A percentile compares a stretch with the other conserved stretches of the same genome.
These are phyloP conservation scores for Nicotiana tomentosiformis DNA, from an alignment of 257 asterid species.

Conservation along the genomic window DNA sequence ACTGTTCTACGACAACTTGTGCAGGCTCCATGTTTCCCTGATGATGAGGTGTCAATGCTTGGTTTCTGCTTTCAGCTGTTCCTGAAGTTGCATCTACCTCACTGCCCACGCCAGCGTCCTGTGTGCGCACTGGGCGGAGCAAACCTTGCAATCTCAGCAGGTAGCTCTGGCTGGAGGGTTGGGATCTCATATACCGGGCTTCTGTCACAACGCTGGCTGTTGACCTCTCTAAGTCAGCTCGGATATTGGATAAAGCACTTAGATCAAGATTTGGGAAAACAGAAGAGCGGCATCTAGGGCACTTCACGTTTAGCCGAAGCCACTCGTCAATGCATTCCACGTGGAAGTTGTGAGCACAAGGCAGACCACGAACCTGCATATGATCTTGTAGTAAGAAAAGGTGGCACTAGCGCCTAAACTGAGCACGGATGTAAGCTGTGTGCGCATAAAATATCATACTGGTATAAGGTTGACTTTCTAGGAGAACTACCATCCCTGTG, in stretches of 20 bases:
- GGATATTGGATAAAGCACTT: slow-evolving; percentile 76
- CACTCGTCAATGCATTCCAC: slow-evolving; percentile 97
- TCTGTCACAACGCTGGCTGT: slow-evolving; percentile 46
- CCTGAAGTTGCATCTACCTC: slow-evolving; percentile 23
- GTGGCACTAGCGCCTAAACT: not conserved
- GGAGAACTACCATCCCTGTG: not conserved
- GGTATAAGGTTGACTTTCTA: not conserved
- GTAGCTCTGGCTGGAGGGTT: slow-evolving; percentile 76
- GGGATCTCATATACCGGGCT: slow-evolving; percentile 54
- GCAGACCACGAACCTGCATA: slow-evolving; percentile 89
- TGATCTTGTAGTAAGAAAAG: slow-evolving; percentile 4
- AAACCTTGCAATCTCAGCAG: slow-evolving; percentile 75
- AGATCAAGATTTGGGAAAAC: slow-evolving; percentile 93
- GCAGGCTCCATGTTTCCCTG: slow-evolving; percentile 25
- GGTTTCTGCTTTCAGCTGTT: slow-evolving; percentile 25
- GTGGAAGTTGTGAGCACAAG: slow-evolving; percentile 97
- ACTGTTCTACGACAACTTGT: slow-evolving; percentile 46
- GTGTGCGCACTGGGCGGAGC: slow-evolving; percentile 51
- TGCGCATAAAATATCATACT: not conserved
- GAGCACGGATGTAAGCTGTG: not conserved
- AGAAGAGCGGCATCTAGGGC: slow-evolving; percentile 96
- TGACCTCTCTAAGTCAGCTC: slow-evolving; percentile 51
- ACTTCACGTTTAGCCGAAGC: slow-evolving; percentile 85
- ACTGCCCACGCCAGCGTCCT: slow-evolving; percentile 24
- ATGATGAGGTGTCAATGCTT: slow-evolving; percentile 14